phyloP scores from a whole-genome alignment of 148 eudicot genomes.

The Rhododendron griersonianum region DNA sequence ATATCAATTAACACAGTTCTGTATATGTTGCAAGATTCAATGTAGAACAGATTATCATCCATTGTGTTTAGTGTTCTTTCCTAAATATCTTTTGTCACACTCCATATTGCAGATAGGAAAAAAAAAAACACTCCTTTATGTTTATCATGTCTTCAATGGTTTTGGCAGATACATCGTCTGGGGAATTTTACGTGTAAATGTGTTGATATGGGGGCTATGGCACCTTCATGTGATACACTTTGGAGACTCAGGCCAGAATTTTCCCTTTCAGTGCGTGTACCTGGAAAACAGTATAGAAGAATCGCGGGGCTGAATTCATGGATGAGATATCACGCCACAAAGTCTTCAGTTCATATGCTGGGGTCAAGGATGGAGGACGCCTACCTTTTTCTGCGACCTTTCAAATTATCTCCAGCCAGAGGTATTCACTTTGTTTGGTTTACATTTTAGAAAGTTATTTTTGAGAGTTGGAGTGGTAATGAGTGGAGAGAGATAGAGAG shows the following conservation, averaged over 20 bases:
- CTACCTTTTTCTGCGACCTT: slow-evolving; percentile 26
- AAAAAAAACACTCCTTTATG: background rate
- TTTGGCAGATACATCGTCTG: slow-evolving; percentile 35
- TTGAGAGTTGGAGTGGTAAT: too few relatives aligned
- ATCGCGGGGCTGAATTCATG: slow-evolving; percentile 22
- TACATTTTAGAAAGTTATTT: too few relatives aligned
- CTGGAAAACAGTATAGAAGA: slow-evolving; percentile 36
- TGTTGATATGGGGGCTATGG: slow-evolving; percentile 43
- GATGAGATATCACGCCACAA: slow-evolving; percentile 28
- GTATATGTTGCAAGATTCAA: background rate
- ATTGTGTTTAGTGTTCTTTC: background rate
- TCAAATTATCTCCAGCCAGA: slow-evolving; percentile 34
- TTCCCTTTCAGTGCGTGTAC: slow-evolving; percentile 23
- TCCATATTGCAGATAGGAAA: background rate
- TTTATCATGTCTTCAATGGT: background rate
- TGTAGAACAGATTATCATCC: background rate
- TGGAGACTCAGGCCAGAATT: slow-evolving; percentile 41
- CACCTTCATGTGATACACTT: slow-evolving; percentile 40
- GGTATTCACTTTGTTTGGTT: too few relatives aligned
- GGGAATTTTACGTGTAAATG: slow-evolving; percentile 31
- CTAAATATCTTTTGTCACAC: background rate
- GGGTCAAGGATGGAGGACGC: slow-evolving; percentile 36
- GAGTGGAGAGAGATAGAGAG: too few relatives aligned
- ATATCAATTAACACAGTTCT: background rate
- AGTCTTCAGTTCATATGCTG: slow-evolving; percentile 21